Percentiles rank a stretch among this genome's conserved stretches.
phyloP scores from a whole-genome alignment of 495 filamentous ascomycete species.

The Aspergillus coremiiformis region DNA sequence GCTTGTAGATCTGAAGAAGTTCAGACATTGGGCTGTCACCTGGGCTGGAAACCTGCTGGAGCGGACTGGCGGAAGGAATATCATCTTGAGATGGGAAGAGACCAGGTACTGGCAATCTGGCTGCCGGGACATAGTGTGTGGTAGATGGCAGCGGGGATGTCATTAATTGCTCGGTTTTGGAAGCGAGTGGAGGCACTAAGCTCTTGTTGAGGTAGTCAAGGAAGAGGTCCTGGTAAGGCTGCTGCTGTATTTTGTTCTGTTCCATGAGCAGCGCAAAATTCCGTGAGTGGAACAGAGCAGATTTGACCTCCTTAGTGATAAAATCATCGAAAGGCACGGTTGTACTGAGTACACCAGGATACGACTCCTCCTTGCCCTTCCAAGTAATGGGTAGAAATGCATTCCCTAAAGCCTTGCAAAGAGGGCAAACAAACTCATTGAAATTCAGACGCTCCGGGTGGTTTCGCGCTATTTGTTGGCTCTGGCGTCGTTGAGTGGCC shows the following conservation, averaged over 20 bases:
- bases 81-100: slow-evolving; percentile 37
- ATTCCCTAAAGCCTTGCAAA: slow-evolving; percentile 96
- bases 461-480: slow-evolving; percentile 83
- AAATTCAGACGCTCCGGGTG: slow-evolving; percentile 71
- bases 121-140: slow-evolving; percentile 19
- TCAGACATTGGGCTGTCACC: slow-evolving; percentile 51
- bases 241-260: slow-evolving; percentile 30
- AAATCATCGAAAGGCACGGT: slow-evolving; percentile 55
- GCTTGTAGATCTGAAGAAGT: slow-evolving; percentile 70
- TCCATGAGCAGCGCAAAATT: slow-evolving; percentile 35
- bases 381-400: slow-evolving; percentile 92
- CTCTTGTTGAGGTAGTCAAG: slow-evolving; percentile 52
- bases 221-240: slow-evolving; percentile 52
- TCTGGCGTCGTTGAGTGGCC: slow-evolving; percentile 73
- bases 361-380: slow-evolving; percentile 80
- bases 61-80: slow-evolving; percentile 22
- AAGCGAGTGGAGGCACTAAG: slow-evolving; percentile 54
- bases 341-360: slow-evolving; percentile 58
- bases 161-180: slow-evolving; percentile 46
- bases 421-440: slow-evolving; percentile 93
- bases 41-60: slow-evolving; percentile 29
- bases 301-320: slow-evolving; percentile 26
- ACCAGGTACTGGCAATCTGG: slow-evolving; percentile 42
- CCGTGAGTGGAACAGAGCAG: slow-evolving; percentile 26
- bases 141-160: slow-evolving; percentile 26